Conservation (phyloP, 2,329 filamentous ascomycete species). For the Clathrospora elynae region DNA sequence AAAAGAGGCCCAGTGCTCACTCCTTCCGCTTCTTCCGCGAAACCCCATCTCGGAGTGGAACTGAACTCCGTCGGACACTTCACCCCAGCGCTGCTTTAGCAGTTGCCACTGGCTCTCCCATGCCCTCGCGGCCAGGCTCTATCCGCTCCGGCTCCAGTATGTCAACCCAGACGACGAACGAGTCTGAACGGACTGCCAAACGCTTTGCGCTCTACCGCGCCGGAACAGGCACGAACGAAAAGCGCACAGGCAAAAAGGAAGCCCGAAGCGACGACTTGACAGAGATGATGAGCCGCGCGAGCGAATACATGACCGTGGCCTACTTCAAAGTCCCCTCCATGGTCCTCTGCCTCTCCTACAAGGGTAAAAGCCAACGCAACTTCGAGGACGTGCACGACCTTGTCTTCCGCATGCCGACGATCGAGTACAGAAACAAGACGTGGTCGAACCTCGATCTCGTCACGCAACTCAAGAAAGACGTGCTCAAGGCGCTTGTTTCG, state of each 20-base stretch:
- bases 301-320: constrained; percentile 95
- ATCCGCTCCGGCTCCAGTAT: constrained; percentile 35
- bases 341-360: constrained; percentile 93
- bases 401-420: constrained; percentile 89
- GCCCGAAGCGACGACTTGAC: constrained; percentile 84
- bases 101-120: constrained; percentile 15
- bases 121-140: constrained; percentile 37
- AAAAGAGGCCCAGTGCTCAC: constrained; percentile 37
- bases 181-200: constrained; percentile 45
- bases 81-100: constrained; percentile 36
- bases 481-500: constrained; percentile 90
- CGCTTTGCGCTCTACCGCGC: constrained; percentile 47
- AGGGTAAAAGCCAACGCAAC: constrained; percentile 93
- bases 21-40: constrained; percentile 47
- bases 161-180: constrained; percentile 31
- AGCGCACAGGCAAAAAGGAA: constrained; percentile 57
- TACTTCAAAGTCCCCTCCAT: constrained; percentile 95
- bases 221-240: constrained; percentile 53
- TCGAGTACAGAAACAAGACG: constrained; percentile 98
- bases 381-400: constrained; percentile 97
- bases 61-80: constrained; percentile 39
- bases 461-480: constrained; percentile 88
- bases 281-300: constrained; percentile 94
- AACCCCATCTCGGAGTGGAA: constrained; percentile 34
- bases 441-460: constrained; percentile 98